phyloP scores from a whole-genome alignment of 345 rosid species.

The Moricandia moricandioides region DNA sequence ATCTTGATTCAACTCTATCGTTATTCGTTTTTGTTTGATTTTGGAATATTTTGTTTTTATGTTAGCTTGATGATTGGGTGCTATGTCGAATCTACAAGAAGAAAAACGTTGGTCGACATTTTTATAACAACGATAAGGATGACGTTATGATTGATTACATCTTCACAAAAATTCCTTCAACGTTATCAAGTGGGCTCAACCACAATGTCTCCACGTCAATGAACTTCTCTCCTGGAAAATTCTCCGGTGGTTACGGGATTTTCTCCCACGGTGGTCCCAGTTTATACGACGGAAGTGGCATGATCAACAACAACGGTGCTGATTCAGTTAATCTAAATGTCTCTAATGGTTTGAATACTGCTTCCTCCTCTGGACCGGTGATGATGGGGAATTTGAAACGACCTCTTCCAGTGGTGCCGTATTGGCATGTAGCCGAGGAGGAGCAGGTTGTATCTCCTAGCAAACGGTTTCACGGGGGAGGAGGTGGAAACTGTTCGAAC shows the following conservation, averaged over 20 bases:
- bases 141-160: slow-evolving; percentile 38
- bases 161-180: slow-evolving; percentile 50
- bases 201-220: slow-evolving; percentile 25
- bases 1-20: background rate
- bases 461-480: slow-evolving; percentile 53
- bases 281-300: slow-evolving; percentile 7
- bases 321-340: background rate
- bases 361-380: slow-evolving; percentile 40
- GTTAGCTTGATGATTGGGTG: slow-evolving; percentile 97
- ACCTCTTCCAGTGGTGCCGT: slow-evolving; percentile 48
- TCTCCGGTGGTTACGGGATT: slow-evolving; percentile 15
- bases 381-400: slow-evolving; percentile 52
- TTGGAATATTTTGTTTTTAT: background rate
- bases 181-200: slow-evolving; percentile 36
- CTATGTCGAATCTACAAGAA: slow-evolving; percentile 92
- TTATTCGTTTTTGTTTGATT: background rate
- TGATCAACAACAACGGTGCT: slow-evolving; percentile 19
- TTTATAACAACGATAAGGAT: slow-evolving; percentile 28
- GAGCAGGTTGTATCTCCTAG: slow-evolving; percentile 41
- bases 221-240: slow-evolving; percentile 16
- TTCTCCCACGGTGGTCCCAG: background rate
- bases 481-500: slow-evolving; percentile 28
- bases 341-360: slow-evolving; percentile 24
- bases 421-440: slow-evolving; percentile 44
- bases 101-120: slow-evolving; percentile 48